Percentiles rank a stretch among this genome's conserved stretches.
Conservation (phyloP, 2,329 filamentous ascomycete genomes). For the Coniochaeta pulveracea region DNA sequence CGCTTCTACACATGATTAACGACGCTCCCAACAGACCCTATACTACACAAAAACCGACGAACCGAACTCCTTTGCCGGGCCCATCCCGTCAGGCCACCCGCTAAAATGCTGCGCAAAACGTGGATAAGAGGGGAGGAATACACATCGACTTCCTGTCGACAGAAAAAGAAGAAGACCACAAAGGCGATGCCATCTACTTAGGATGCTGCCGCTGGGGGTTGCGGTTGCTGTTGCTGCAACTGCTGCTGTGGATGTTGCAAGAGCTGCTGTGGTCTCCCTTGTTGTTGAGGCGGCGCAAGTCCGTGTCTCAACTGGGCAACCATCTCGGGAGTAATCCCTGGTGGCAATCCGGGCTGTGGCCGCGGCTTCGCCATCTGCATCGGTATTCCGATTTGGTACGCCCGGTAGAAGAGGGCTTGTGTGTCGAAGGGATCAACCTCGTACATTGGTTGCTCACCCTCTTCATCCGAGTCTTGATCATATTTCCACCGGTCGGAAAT, state of each 20-base stretch:
- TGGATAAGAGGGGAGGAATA: conserved; percentile 10
- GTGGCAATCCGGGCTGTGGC: no score
- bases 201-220: no score
- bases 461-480: conserved; percentile 74
- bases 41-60: conserved; percentile 13
- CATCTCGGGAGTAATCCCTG: neutral
- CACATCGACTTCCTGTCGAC: no score
- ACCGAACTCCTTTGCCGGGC: conserved; percentile 14
- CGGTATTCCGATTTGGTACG: no score
- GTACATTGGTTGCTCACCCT: conserved; percentile 66
- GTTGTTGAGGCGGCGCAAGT: no score
- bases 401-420: conserved; percentile 46
- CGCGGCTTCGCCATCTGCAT: no score
- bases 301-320: neutral
- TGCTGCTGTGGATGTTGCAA: no score
- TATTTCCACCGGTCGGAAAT: conserved; percentile 68
- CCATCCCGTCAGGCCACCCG: conserved; percentile 11
- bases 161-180: no score
- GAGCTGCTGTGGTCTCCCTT: no score
- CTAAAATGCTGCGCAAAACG: conserved; percentile 11
- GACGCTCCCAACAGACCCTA: conserved; percentile 7
- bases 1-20: conserved; percentile 11
- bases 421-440: conserved; percentile 62
- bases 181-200: no score
- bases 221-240: no score